Evolutionary conservation across 2,329 filamentous ascomycete genomes (phyloP), one percentile per base, ranked within the genome.

Genomic region (Stemphylium vesicarium): DNA sequence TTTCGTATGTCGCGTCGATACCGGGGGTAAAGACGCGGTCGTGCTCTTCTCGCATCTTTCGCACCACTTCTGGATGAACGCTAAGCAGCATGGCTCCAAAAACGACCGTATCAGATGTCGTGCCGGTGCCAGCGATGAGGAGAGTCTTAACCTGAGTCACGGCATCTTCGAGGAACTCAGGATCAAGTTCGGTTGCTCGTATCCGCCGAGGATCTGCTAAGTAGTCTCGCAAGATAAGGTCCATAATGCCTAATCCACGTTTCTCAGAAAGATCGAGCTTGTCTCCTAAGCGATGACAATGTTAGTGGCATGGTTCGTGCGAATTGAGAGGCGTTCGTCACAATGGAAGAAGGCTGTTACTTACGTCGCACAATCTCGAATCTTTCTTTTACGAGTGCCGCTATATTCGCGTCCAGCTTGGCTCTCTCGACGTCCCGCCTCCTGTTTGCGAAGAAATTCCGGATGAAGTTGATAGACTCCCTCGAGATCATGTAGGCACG

Each of bases 21-120:
- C 80, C 75, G 0, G 75, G 51, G 10, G 82, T 80, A 37, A 85
- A 79, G n/a, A 86, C 74, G 2, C 71, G 69, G 59, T 83, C 79
- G 59, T 84, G 82, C 64, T 87, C 84, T 18, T 75, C 67, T 20
- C 76, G 69, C 26, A 82, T 48, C 32, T 61, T 70, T 22, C 43
- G 41, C 11, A 73, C 55, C 11, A 70, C 50, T 3, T 67, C 63
- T 11, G 71, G 72, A 24, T 71, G 56, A 4, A 50, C 45, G 20
- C 68, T 72, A 11, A 75, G 62, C 15, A 70, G 49, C 71, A 73
- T 72, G 32, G 63, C 66, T 11, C 49, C 53, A 41, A 70, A 75
- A 41, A 63, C 68, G n/a, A 73, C 29, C 2, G 66, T 65, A 31
- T 68, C 71, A 3, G 70, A 70, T 3, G 75, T 79, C 2, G 79